Conservation (phyloP, 176 grass and related monocot species). For the Triticum aestivum region DNA sequence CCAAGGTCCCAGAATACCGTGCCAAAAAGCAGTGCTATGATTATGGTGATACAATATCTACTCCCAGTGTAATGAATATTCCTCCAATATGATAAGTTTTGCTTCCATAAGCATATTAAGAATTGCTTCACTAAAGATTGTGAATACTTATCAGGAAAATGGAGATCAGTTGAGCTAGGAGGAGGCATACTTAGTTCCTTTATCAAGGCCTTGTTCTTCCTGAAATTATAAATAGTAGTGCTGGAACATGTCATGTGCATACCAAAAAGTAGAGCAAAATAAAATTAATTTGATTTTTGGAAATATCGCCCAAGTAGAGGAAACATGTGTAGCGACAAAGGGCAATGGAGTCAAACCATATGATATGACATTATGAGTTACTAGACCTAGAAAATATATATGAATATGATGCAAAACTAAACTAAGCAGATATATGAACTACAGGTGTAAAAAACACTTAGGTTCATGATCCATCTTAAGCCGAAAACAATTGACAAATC, state of each 20-base stretch:
- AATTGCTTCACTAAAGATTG: conserved; percentile 41
- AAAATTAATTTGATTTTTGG: not conserved
- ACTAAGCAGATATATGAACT: not conserved
- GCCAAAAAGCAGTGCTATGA: conserved; percentile 48
- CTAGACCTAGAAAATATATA: not conserved
- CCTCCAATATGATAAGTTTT: conserved; percentile 57
- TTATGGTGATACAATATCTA: conserved; percentile 39
- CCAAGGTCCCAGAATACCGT: conserved; percentile 53
- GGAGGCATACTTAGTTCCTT: conserved; percentile 38
- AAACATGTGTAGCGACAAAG: not conserved
- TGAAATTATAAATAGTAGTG: conserved; percentile 17
- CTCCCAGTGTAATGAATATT: conserved; percentile 52
- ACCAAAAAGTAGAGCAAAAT: not conserved
- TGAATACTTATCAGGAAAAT: conserved; percentile 33
- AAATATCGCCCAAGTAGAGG: not conserved
- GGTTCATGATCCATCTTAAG: too few species aligned
- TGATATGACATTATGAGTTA: not conserved
- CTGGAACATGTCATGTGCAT: not conserved
- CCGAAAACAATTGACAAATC: too few species aligned
- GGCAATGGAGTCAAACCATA: not conserved
- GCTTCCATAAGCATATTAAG: conserved; percentile 61
- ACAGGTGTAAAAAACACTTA: not conserved
- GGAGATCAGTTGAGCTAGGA: conserved; percentile 35
- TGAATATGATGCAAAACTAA: not conserved
- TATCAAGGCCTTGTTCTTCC: conserved; percentile 48